These are phyloP conservation scores for Physocladia obscura DNA, from an alignment of 192 early-diverging fungal genomes.

Conservation along the genomic window DNA sequence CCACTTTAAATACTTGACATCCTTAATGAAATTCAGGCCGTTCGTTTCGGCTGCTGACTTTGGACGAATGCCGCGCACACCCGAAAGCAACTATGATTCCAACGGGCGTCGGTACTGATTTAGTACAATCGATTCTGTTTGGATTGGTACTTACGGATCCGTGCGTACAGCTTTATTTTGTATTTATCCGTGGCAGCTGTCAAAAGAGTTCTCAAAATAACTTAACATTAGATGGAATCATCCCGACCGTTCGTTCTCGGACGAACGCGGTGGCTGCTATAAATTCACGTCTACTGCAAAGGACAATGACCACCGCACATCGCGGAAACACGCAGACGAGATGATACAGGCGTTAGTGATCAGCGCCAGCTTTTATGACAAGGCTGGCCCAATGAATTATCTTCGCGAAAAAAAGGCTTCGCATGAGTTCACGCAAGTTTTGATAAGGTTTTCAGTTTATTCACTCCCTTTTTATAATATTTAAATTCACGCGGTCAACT, in stretches of 20 bases:
- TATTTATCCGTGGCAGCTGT: not conserved
- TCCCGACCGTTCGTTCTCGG: conserved; percentile 13
- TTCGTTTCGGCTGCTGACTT: conserved; percentile 17
- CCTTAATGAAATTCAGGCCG: not conserved
- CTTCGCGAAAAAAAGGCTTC: conserved; percentile 15
- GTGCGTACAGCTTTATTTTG: not conserved
- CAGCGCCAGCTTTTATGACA: conserved; percentile 17
- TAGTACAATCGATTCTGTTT: conserved; percentile 29
- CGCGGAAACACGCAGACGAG: conserved; percentile 26
- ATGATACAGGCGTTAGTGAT: conserved; percentile 30
- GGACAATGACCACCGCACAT: conserved; percentile 24
- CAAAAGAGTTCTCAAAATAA: no score
- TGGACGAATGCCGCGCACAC: conserved; percentile 24
- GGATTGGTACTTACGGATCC: conserved; percentile 31
- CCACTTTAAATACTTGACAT: not conserved
- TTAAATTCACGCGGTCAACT: no score
- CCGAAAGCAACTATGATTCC: conserved; percentile 24
- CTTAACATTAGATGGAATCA: conserved; percentile 11
- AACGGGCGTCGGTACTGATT: conserved; percentile 5
- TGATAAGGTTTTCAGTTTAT: conserved; percentile 9
- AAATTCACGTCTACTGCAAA: conserved; percentile 24
- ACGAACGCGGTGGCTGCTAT: conserved; percentile 18
- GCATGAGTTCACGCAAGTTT: conserved; percentile 25
- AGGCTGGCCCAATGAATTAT: conserved; percentile 14
- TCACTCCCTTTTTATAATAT: not conserved